phyloP scores from a whole-genome alignment of 352 stramenopile genomes.

The Phytophthora boehmeriae region DNA sequence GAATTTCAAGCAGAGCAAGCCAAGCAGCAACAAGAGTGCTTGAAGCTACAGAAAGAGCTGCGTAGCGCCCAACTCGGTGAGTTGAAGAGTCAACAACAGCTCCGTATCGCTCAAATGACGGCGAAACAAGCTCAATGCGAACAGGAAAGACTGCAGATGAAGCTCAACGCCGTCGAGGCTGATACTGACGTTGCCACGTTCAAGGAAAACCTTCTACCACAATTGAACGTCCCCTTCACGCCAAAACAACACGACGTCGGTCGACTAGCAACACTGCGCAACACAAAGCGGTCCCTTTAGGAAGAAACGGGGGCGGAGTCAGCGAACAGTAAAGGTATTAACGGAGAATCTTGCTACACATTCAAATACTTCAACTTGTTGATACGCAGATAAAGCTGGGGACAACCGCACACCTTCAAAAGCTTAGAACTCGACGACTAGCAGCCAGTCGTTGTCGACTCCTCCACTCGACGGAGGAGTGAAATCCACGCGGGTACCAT shows the following conservation, averaged over 20 bases:
- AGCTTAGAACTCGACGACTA: constrained; percentile 19
- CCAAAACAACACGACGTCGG: background rate
- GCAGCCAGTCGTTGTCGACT: constrained; percentile 22
- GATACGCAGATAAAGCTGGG: too few species aligned
- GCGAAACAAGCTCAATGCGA: background rate
- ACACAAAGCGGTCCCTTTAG: too few species aligned
- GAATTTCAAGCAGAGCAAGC: constrained; percentile 1
- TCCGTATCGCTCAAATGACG: background rate
- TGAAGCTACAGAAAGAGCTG: background rate
- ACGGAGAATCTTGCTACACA: too few species aligned
- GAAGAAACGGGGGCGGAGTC: too few species aligned
- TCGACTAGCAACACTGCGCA: background rate
- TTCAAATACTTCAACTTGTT: too few species aligned
- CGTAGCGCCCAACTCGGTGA: background rate
- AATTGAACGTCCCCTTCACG: background rate
- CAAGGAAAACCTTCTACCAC: background rate
- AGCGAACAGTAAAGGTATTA: too few species aligned
- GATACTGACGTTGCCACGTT: background rate
- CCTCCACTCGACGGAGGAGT: constrained; percentile 13
- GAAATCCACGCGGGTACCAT: constrained; percentile 14
- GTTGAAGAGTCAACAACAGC: background rate
- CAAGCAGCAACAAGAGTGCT: background rate
- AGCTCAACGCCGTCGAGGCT: background rate
- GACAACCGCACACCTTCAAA: too few species aligned
- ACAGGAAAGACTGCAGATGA: background rate